Percentiles rank a stretch among this genome's conserved stretches.
These are phyloP conservation scores for Mycosphaerelloides madeirae DNA, from an alignment of 2,329 filamentous ascomycete species.

Conservation along the genomic window DNA sequence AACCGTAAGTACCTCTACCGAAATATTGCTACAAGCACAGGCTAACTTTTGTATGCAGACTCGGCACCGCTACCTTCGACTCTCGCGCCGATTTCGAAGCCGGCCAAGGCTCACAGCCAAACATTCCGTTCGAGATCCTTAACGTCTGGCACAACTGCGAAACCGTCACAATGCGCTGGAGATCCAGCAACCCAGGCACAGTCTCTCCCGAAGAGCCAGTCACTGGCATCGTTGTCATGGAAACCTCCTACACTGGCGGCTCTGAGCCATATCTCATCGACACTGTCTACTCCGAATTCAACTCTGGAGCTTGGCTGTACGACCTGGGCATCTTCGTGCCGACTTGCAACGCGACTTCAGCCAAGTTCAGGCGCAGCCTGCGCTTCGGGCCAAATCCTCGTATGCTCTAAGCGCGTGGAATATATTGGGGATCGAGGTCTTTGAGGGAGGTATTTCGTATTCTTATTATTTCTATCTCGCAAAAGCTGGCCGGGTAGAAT, in stretches of 20 bases:
- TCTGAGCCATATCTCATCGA: slow-evolving; percentile 27
- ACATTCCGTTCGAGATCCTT: slow-evolving; percentile 30
- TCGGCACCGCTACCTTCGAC: slow-evolving; percentile 25
- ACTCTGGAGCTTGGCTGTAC: slow-evolving; percentile 29
- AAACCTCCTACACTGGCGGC: slow-evolving; percentile 15
- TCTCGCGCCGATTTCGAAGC: slow-evolving; percentile 25
- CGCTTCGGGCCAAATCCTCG: background rate
- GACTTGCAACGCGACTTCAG: slow-evolving; percentile 9
- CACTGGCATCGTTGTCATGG: slow-evolving; percentile 28
- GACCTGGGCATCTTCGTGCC: slow-evolving; percentile 23
- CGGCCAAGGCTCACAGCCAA: slow-evolving; percentile 28
- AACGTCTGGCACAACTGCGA: slow-evolving; percentile 32
- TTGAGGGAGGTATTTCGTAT: background rate
- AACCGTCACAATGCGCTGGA: slow-evolving; percentile 30
- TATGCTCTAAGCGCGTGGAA: slow-evolving; percentile 1
- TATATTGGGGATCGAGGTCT: background rate
- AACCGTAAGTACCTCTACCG: no score
- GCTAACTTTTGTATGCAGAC: no score
- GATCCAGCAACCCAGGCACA: slow-evolving; percentile 17
- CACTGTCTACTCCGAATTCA: slow-evolving; percentile 30
- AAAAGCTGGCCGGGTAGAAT: no score
- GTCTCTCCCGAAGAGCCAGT: slow-evolving; percentile 20
- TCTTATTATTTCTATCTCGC: no score
- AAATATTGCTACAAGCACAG: no score
- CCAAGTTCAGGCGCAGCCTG: slow-evolving; percentile 7